These are phyloP conservation scores for Cucurbita maxima DNA, from an alignment of 306 rosid species.

Conservation along the genomic window DNA sequence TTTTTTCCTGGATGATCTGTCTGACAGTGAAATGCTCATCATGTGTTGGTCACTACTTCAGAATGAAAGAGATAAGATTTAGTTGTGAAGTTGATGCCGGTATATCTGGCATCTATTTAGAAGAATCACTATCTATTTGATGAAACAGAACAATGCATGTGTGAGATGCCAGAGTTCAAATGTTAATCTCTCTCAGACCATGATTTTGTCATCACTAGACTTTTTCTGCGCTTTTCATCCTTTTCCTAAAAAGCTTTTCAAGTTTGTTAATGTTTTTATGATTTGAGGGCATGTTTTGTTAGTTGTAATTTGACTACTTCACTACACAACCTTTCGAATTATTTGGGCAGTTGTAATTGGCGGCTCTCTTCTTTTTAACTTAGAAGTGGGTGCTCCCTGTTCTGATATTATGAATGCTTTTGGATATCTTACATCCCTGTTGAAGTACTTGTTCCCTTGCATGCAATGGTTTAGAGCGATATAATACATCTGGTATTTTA, in stretches of 20 bases:
- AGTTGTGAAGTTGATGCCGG: background rate
- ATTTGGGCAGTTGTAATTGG: background rate
- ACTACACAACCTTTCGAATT: background rate
- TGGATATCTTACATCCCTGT: background rate
- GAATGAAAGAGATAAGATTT: slow-evolving; percentile 1
- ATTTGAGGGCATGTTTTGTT: background rate
- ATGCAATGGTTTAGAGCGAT: background rate
- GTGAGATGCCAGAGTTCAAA: background rate
- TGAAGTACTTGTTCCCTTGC: background rate
- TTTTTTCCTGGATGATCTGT: background rate
- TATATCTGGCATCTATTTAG: background rate
- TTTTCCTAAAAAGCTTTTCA: background rate
- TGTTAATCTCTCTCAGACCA: background rate
- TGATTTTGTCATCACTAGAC: background rate
- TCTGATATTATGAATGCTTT: background rate
- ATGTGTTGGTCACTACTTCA: background rate
- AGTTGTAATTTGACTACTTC: background rate
- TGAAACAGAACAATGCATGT: background rate
- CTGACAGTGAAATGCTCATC: slow-evolving; percentile 2
- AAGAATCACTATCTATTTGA: background rate
- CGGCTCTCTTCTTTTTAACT: background rate
- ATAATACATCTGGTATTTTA: background rate
- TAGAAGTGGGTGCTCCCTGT: background rate
- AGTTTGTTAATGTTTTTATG: background rate
- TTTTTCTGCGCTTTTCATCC: background rate